Conservation (phyloP, 2,329 filamentous ascomycete species). For the Elsinoe arachidis region DNA sequence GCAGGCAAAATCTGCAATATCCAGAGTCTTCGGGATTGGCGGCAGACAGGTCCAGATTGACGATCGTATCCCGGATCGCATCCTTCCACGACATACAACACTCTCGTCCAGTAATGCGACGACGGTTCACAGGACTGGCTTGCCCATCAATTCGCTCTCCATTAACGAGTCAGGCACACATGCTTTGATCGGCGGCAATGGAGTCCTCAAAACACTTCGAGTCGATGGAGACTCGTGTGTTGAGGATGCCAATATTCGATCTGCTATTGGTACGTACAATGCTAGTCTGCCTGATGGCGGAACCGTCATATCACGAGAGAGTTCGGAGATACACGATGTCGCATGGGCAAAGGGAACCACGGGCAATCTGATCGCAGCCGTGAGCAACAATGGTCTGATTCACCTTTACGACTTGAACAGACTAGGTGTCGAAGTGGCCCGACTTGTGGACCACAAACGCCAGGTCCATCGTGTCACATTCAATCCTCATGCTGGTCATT, state of each 20-base stretch:
- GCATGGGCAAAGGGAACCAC: constrained; percentile 58
- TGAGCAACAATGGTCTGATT: constrained; percentile 56
- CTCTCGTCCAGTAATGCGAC: constrained; percentile 38
- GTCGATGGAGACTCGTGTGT: constrained; percentile 48
- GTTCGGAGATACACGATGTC: constrained; percentile 55
- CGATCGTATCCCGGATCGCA: constrained; percentile 25
- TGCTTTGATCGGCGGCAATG: constrained; percentile 55
- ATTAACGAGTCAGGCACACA: constrained; percentile 55
- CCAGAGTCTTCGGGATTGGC: constrained; percentile 47
- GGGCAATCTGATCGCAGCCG: constrained; percentile 53
- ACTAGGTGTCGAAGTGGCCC: constrained; percentile 51
- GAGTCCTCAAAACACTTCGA: constrained; percentile 57
- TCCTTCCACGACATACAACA: constrained; percentile 27
- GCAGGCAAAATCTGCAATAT: constrained; percentile 30
- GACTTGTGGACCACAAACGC: constrained; percentile 55
- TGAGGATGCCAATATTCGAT: constrained; percentile 56
- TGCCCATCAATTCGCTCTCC: constrained; percentile 55
- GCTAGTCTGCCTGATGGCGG: constrained; percentile 14
- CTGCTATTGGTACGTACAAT: constrained; percentile 45
- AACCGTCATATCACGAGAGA: constrained; percentile 40
- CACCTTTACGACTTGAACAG: constrained; percentile 57
- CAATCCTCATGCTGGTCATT: constrained; percentile 52
- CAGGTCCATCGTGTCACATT: constrained; percentile 59
- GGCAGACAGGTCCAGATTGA: constrained; percentile 37
- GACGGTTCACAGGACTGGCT: constrained; percentile 54